Base-by-base conservation (phyloP, 345 rosid genomes). In the Ceriops decandra region DNA sequence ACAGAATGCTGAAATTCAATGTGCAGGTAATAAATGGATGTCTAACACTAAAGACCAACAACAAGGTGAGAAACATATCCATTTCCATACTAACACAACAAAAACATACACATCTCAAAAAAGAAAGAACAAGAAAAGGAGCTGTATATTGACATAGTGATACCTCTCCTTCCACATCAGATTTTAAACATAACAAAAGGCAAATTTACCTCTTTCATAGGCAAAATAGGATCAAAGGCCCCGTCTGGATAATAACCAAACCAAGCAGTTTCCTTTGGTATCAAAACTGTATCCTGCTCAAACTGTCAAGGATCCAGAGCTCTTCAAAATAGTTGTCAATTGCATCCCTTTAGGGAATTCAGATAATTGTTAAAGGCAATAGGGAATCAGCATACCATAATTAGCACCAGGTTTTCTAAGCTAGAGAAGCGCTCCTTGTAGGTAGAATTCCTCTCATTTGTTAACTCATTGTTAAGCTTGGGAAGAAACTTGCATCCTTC, bases 181-280 rank as follows among this genome's bases (percentile, higher is more conserved):
- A 42, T 42, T 42, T 42, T 11, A 4, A 42, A 42, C 49, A 51
- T 38, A 7, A 66, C 6, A 21, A 13, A 7, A 32, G n/a, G 7
- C 10, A 38, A 24, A 15, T 6, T 31, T 74, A 84, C 96, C 92
- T 90, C 76, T 68, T 86, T 80, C n/a, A 81, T 82, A 0, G 93
- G 79, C 76, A 93, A 82, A 77, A 90, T 28, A 57, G 84, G 3
- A 64, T 80, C 62, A 42, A 83, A 86, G 60, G 85, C 56, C 0
- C 96, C 92, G 61, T 87, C 96, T n/a, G 89, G 88, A 75, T 80
- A 89, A 68, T 89, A 86, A 31, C 98, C 92, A 65, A 89, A 93
- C 88, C 87, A 84, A 62, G 98, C 79, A 9, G 97, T 93, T 83
- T 89, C 90, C 72, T 85, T 90, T 2, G 98, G 96, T 77, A 86